These are phyloP conservation scores for Cucumis melo DNA, from an alignment of 306 rosid genomes.

Conservation along the genomic window DNA sequence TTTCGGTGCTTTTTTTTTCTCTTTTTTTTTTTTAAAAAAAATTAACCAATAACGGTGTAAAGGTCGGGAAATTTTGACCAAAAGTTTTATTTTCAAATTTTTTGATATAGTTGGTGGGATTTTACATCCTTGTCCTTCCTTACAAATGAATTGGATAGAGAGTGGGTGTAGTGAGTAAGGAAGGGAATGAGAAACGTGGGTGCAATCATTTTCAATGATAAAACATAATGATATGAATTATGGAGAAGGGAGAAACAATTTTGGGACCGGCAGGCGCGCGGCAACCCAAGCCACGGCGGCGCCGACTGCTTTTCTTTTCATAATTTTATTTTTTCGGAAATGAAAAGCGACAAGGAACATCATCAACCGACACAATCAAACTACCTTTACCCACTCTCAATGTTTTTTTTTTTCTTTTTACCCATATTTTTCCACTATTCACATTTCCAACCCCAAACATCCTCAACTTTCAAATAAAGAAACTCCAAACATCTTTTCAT, in stretches of 20 bases:
- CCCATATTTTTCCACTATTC: not conserved
- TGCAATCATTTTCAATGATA: not conserved
- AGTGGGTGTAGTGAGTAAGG: not conserved
- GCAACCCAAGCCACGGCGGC: not conserved
- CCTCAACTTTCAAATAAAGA: too few species aligned
- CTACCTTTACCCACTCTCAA: not conserved
- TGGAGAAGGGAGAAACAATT: not conserved
- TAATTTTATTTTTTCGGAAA: not conserved
- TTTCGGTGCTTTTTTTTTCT: not conserved
- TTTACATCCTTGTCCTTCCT: not conserved
- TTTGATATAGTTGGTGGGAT: not conserved
- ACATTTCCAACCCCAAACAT: not conserved
- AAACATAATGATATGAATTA: not conserved
- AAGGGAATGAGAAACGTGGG: not conserved
- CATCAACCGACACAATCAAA: not conserved
- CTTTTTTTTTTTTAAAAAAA: not conserved
- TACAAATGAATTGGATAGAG: not conserved
- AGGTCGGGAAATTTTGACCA: not conserved
- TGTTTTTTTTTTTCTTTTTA: not conserved
- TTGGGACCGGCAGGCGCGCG: not conserved
- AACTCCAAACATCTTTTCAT: too few species aligned
- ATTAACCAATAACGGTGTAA: not conserved
- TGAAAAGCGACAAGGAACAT: not conserved
- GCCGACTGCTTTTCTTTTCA: not conserved
- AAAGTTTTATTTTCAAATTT: not conserved